Evolutionary conservation across 352 stramenopile species (phyloP), one percentile per base, ranked within the genome.

Genomic region (Chrysophaeum taylorii): DNA sequence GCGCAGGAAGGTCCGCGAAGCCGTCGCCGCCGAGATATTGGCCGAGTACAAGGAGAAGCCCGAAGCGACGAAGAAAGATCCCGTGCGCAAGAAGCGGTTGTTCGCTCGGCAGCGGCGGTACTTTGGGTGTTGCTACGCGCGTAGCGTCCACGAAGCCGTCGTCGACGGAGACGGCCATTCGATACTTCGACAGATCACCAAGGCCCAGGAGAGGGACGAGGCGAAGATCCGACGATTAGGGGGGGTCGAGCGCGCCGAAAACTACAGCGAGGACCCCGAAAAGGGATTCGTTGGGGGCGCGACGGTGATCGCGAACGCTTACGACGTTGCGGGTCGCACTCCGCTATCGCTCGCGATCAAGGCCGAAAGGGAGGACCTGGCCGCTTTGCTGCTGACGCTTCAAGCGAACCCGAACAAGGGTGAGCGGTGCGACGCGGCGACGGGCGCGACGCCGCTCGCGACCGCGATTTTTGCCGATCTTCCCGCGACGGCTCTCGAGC

Each of bases 91-190:
- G n/a, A n/a, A n/a, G n/a, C n/a, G n/a, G n/a, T n/a, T n/a, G n/a
- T n/a, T n/a, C n/a, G n/a, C n/a, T n/a, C n/a, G n/a, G n/a, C n/a
- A n/a, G 57, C 57, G 57, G 57, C 31, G 36, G 31, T 66, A 43
- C 57, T 66, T 37, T 25, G 57, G 57, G 33, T 43, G 27, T 7
- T 66, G 57, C 57, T 66, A 66, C 57, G 25, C 1, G 2, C 23
- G 31, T 31, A 66, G 2, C 5, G 33, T 66, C 57, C 57, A 66
- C 57, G 57, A 66, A n/a, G 57, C 57, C 14, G 57, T 66, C 57
- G 12, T 66, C 35, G 57, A 42, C 57, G 31, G 57, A 9, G 57
- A 66, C 57, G 18, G 16, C 33, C 5, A 4, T 1, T 33, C 33
- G n/a, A 66, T 66, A 23, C 12, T 33, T 2, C 4, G n/a, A 2